Evolutionary conservation across 2,329 filamentous ascomycete species (phyloP).

Genomic region (Aureobasidium mangrovei): DNA sequence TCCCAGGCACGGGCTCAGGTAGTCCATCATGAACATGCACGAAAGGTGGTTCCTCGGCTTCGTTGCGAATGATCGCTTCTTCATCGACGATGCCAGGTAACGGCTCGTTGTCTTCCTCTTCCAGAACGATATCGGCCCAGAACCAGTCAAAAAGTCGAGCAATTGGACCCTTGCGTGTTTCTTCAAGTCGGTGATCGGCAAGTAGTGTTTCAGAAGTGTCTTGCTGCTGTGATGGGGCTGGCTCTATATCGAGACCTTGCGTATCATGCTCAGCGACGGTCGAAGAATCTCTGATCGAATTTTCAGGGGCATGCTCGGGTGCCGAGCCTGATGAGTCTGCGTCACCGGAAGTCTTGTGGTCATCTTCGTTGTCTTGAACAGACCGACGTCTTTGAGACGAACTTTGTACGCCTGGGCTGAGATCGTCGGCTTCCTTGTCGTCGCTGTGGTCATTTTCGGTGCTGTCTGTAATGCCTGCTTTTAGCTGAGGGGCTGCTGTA

Average conservation of each 20-base stretch:
- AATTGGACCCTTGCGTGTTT: background rate
- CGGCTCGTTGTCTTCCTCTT: slow-evolving; percentile 16
- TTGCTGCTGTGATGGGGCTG: background rate
- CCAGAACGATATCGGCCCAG: slow-evolving; percentile 37
- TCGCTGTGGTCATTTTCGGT: too few species aligned
- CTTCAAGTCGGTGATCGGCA: background rate
- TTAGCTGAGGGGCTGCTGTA: background rate
- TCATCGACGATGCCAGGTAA: slow-evolving; percentile 35
- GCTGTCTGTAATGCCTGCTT: too few species aligned
- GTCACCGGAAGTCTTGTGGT: background rate
- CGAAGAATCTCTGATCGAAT: too few species aligned
- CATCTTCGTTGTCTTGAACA: background rate
- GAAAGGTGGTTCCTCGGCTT: slow-evolving; percentile 54
- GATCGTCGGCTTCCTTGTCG: too few species aligned
- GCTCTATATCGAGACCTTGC: background rate
- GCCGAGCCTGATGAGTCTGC: background rate
- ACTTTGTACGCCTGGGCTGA: too few species aligned
- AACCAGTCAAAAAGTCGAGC: slow-evolving; percentile 36
- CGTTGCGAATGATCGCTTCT: slow-evolving; percentile 52
- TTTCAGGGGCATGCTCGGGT: too few species aligned
- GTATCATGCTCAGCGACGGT: too few species aligned
- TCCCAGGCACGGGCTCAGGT: slow-evolving; percentile 26
- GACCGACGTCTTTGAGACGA: too few species aligned
- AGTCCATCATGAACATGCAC: slow-evolving; percentile 32
- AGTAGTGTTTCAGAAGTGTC: background rate